These are phyloP conservation scores for Sclerotinia spermophila DNA, from an alignment of 2,329 filamentous ascomycete genomes.

Conservation along the genomic window DNA sequence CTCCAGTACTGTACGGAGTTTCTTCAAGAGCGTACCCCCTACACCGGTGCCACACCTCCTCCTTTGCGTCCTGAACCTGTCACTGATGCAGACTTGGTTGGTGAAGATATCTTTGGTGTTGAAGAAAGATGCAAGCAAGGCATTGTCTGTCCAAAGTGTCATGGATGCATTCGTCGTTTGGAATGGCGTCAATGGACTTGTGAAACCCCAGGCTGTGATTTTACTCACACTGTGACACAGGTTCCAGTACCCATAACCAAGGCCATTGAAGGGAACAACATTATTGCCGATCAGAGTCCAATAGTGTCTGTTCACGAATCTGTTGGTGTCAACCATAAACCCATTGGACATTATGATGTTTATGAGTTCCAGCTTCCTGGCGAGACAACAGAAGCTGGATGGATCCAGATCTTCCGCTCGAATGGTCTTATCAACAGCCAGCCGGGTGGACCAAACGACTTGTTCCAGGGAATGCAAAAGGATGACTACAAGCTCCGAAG, in stretches of 20 bases:
- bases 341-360: conserved; percentile 34
- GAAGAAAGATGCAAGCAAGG: conserved; percentile 55
- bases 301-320: not conserved
- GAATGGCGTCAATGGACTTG: conserved; percentile 63
- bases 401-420: not conserved
- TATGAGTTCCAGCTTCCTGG: conserved; percentile 47
- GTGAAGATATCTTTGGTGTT: conserved; percentile 42
- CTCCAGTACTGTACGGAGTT: conserved; percentile 56
- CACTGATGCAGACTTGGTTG: conserved; percentile 37
- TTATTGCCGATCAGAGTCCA: not conserved
- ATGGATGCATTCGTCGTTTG: conserved; percentile 54
- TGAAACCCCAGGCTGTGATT: conserved; percentile 49
- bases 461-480: conserved; percentile 52
- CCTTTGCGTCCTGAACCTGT: conserved; percentile 42
- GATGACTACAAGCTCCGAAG: conserved; percentile 42
- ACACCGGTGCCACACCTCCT: conserved; percentile 36
- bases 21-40: conserved; percentile 50
- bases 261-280: conserved; percentile 14
- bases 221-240: conserved; percentile 35
- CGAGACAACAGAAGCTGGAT: conserved; percentile 27
- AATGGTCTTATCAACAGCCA: conserved; percentile 43
- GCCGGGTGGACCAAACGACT: conserved; percentile 54
- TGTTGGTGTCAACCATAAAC: conserved; percentile 15
- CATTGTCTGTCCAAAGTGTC: conserved; percentile 63
- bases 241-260: conserved; percentile 18